Base-by-base conservation (phyloP, 169 alveolate species). In the Ichthyophthirius multifiliis region DNA sequence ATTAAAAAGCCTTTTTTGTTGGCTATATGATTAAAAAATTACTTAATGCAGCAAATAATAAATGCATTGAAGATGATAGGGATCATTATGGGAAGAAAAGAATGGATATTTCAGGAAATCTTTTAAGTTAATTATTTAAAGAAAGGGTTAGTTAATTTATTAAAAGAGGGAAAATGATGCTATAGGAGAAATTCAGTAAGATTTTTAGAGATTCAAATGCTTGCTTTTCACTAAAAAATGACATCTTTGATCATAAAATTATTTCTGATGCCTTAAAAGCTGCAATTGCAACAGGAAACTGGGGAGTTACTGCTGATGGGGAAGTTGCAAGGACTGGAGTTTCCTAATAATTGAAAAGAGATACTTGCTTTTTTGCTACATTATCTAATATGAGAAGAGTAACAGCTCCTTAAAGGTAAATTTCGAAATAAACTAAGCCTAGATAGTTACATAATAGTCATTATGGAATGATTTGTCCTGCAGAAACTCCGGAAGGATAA, bases 401-500 rank as follows among this genome's bases (percentile, higher is more conserved):
- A 75, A 98, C 98, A 89, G 98, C 99, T 12, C 99, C 99, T 9
- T 86, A 98, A 31, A 98, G 99, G 39, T 96, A 99, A 63, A 97
- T 97, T 79, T 99, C 99, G 9, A 99, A 98, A 91, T 89, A 98
- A 83, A 99, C 99, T 39, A 99, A 98, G 87, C 99, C 99, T 1
- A 89, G 99, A 44, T 99, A 99, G 84, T 96, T 99, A 15, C 99
- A 99, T 90, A 99, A 98, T 91, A 98, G 99, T 39, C 99, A 99
- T 82, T 99, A 99, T 99, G 99, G 99, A 20, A 98, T 99, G 99
- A 97, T 98, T 34, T 98, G 99, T 87, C 99, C 99, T 6, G 99
- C 99, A 6, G 99, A 99, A 87, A 99, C 99, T 32, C 99, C 99
- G 3, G 99, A 99, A 90, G 99, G 99, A 10, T 99, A 98, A 63